Percentiles rank a stretch among this genome's conserved stretches.
Evolutionary conservation across 371 early-diverging fungal genomes (phyloP).

Genomic region (Paraphysoderma sedebokerense): DNA sequence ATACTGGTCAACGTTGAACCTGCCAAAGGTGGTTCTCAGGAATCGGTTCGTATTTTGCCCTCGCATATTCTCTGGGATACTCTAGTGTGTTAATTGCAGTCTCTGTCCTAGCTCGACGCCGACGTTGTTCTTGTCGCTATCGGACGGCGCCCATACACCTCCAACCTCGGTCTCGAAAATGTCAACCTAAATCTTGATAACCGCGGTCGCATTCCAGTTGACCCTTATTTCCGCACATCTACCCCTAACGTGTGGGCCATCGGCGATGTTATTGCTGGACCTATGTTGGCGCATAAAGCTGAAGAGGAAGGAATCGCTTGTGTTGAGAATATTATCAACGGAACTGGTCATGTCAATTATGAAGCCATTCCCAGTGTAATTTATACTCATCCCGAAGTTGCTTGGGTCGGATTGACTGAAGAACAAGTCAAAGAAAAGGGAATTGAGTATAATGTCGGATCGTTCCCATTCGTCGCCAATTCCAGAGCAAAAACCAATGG

Average conservation of each 20-base stretch:
- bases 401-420: constrained; percentile 96
- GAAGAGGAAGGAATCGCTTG: constrained; percentile 94
- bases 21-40: constrained; percentile 60
- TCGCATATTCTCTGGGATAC: background rate
- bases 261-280: constrained; percentile 91
- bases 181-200: constrained; percentile 75
- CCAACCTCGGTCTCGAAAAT: constrained; percentile 76
- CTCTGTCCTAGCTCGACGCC: constrained; percentile 44
- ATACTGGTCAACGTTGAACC: constrained; percentile 83
- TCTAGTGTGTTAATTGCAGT: background rate
- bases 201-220: constrained; percentile 75
- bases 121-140: constrained; percentile 87
- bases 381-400: constrained; percentile 97
- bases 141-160: constrained; percentile 90
- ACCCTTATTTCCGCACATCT: constrained; percentile 61
- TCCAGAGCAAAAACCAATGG: constrained; percentile 93
- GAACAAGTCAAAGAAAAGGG: constrained; percentile 75
- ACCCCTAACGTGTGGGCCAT: constrained; percentile 82
- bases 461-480: constrained; percentile 93
- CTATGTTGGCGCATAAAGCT: constrained; percentile 98
- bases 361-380: constrained; percentile 93
- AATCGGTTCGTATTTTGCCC: constrained; percentile 35
- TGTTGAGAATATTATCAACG: constrained; percentile 78
- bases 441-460: constrained; percentile 67
- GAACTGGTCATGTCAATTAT: constrained; percentile 96